Conservation (phyloP, 2,329 filamentous ascomycete genomes). For the Drechslerella coelobrocha region DNA sequence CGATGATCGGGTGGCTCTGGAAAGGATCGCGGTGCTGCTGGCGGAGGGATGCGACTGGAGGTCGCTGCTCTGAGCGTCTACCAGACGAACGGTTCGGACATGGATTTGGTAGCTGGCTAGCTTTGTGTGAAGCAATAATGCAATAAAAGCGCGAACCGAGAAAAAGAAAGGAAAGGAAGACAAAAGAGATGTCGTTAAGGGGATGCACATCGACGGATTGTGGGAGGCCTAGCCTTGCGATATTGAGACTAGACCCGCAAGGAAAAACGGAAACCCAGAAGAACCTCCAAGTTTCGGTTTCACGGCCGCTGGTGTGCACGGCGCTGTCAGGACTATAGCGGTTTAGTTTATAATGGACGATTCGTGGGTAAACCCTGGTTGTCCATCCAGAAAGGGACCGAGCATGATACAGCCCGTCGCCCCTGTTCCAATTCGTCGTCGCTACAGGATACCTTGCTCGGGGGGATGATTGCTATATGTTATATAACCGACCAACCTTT, state of each 20-base stretch:
- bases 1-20: conserved; percentile 70
- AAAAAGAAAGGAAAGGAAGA: background rate
- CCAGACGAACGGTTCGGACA: background rate
- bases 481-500: background rate
- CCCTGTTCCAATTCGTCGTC: conserved; percentile 30
- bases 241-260: background rate
- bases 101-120: background rate
- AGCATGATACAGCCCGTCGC: conserved; percentile 48
- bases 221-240: conserved; percentile 6
- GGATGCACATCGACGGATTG: background rate
- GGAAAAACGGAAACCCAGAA: conserved; percentile 2
- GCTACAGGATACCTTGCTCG: too few relatives aligned
- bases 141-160: background rate
- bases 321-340: background rate
- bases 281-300: conserved; percentile 1
- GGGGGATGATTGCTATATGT: conserved; percentile 11
- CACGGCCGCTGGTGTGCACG: background rate
- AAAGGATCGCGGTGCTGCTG: conserved; percentile 70
- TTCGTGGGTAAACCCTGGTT: background rate
- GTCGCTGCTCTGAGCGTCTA: conserved; percentile 7
- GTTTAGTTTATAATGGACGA: background rate
- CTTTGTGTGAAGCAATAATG: background rate
- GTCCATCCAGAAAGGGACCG: conserved; percentile 39
- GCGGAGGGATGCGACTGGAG: conserved; percentile 71
- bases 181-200: background rate